phyloP scores from a whole-genome alignment of 768 basidiomycete genomes.

The Chiua virens region DNA sequence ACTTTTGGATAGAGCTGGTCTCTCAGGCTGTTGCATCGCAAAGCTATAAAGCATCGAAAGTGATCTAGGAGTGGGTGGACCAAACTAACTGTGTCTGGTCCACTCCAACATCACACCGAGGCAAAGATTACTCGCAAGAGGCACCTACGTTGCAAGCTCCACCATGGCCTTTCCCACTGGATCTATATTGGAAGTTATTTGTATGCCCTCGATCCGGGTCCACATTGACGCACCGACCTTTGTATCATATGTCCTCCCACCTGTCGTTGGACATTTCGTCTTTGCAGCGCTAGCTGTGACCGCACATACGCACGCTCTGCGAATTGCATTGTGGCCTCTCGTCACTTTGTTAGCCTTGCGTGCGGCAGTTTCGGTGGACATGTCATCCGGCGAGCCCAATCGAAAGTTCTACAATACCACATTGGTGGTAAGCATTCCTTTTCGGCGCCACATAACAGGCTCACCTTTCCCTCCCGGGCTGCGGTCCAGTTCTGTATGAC shows the following conservation, averaged over 20 bases:
- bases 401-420: constrained; percentile 5
- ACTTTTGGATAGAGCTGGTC: too few relatives aligned
- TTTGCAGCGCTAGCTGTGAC: constrained; percentile 49
- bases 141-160: too few relatives aligned
- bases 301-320: constrained; percentile 43
- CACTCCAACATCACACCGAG: too few relatives aligned
- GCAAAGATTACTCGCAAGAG: too few relatives aligned
- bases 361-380: constrained; percentile 25
- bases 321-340: constrained; percentile 48
- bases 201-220: neutral
- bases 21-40: too few relatives aligned
- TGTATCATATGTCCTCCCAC: constrained; percentile 39
- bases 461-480: neutral
- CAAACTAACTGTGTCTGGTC: too few relatives aligned
- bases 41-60: too few relatives aligned
- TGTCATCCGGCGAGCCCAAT: constrained; percentile 3
- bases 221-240: constrained; percentile 36
- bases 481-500: constrained; percentile 11
- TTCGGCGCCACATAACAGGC: neutral
- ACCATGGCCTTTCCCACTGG: too few relatives aligned
- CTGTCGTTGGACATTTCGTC: constrained; percentile 43
- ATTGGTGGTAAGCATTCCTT: constrained; percentile 6
- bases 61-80: too few relatives aligned
- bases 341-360: constrained; percentile 44
- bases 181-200: too few relatives aligned